Conservation (phyloP, 129 eudicot genomes). For the Mikania micrantha region DNA sequence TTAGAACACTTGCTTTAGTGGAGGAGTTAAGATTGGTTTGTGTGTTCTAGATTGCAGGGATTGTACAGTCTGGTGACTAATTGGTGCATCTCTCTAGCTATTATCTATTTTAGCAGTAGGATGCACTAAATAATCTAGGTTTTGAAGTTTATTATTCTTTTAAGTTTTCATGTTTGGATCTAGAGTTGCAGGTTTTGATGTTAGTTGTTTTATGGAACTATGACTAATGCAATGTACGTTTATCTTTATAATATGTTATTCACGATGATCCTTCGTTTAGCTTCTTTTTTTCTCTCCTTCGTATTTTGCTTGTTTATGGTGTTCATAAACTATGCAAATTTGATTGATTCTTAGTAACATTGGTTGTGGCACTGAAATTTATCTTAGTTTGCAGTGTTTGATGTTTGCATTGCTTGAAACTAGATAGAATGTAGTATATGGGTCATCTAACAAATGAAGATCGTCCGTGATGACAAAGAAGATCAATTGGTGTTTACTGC, state of each 20-base stretch:
- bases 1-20: constrained; percentile 11
- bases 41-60: constrained; percentile 17
- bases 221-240: neutral
- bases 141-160: constrained; percentile 4
- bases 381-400: no score
- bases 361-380: no score
- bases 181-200: neutral
- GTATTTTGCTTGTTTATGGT: neutral
- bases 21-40: constrained; percentile 20
- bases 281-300: neutral
- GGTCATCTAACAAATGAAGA: no score
- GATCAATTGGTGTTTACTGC: no score
- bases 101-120: constrained; percentile 18
- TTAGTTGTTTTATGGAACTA: neutral
- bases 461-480: no score
- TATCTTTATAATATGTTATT: neutral
- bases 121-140: constrained; percentile 15
- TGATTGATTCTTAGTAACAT: no score
- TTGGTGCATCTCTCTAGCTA: constrained; percentile 10
- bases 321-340: neutral
- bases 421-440: no score
- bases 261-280: neutral
- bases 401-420: neutral
- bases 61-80: constrained; percentile 28
- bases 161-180: neutral